A percentile compares a stretch with the other conserved stretches of the same genome.
Evolutionary conservation across 2,329 filamentous ascomycete species (phyloP).

Genomic region (Arthrobotrys entomopaga): DNA sequence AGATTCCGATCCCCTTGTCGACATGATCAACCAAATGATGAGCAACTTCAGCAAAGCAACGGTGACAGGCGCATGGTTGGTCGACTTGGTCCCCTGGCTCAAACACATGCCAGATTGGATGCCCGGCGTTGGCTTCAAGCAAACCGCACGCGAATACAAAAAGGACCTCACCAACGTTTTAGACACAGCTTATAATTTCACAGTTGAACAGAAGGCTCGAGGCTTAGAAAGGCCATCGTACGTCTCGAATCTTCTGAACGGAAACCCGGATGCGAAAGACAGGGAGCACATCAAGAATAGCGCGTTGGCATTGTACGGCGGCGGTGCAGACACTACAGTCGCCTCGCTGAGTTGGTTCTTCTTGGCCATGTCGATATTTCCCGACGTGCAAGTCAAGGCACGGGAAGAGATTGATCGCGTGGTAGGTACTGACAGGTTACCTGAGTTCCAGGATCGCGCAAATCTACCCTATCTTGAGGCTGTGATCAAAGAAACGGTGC

Average conservation of each 20-base stretch:
- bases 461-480: constrained; percentile 68
- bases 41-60: constrained; percentile 62
- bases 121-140: constrained; percentile 65
- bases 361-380: constrained; percentile 66
- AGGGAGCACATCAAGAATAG: constrained; percentile 24
- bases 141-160: constrained; percentile 62
- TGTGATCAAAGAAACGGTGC: constrained; percentile 68
- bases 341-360: constrained; percentile 64
- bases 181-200: constrained; percentile 29
- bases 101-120: constrained; percentile 64
- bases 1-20: constrained; percentile 63
- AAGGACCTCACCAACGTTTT: constrained; percentile 41
- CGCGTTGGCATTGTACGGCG: constrained; percentile 65
- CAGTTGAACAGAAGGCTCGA: constrained; percentile 13
- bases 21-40: constrained; percentile 63
- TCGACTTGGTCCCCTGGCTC: constrained; percentile 65
- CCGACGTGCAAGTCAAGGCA: constrained; percentile 64
- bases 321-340: constrained; percentile 65
- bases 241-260: constrained; percentile 33
- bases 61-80: constrained; percentile 64
- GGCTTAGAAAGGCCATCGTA: constrained; percentile 29
- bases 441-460: constrained; percentile 66
- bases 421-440: constrained; percentile 65
- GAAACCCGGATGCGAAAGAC: constrained; percentile 15
- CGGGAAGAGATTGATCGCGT: constrained; percentile 67